Evolutionary conservation across 441 rosid genomes (phyloP).

Genomic region (Eutrema salsugineum): DNA sequence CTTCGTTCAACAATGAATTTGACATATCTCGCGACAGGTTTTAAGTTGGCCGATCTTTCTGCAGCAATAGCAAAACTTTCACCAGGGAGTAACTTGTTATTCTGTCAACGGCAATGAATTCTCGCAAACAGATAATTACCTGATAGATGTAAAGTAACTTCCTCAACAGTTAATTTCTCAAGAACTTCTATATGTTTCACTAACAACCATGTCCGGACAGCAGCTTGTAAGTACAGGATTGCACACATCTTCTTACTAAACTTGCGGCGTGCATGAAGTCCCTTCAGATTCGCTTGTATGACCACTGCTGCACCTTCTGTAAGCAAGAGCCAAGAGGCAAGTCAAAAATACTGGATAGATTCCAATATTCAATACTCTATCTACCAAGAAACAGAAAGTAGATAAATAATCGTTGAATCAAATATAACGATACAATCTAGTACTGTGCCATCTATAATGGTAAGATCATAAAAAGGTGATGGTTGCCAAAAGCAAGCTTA

Average conservation of each 20-base stretch:
- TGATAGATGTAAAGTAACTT: slow-evolving; percentile 27
- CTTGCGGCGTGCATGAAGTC: slow-evolving; percentile 37
- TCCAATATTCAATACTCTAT: neutral
- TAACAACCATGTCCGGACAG: slow-evolving; percentile 54
- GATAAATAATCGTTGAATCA: neutral
- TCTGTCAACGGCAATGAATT: neutral
- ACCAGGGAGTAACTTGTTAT: neutral
- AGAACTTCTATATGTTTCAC: slow-evolving; percentile 39
- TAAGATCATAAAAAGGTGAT: neutral
- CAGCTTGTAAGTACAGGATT: slow-evolving; percentile 50
- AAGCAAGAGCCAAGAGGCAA: slow-evolving; percentile 10
- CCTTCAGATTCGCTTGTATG: slow-evolving; percentile 66
- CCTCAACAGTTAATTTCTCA: slow-evolving; percentile 20
- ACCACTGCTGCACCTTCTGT: slow-evolving; percentile 60
- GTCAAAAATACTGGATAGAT: slow-evolving; percentile 13
- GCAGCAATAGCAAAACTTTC: slow-evolving; percentile 21
- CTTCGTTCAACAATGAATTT: slow-evolving; percentile 51
- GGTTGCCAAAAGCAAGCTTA: neutral
- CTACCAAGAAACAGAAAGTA: neutral
- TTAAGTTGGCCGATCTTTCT: slow-evolving; percentile 34
- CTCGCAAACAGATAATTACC: slow-evolving; percentile 33
- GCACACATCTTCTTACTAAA: slow-evolving; percentile 52
- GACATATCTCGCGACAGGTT: slow-evolving; percentile 35
- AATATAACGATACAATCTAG: neutral
- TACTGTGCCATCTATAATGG: neutral